Conservation (phyloP, 352 stramenopile genomes). For the Proteromonas lacertae region DNA sequence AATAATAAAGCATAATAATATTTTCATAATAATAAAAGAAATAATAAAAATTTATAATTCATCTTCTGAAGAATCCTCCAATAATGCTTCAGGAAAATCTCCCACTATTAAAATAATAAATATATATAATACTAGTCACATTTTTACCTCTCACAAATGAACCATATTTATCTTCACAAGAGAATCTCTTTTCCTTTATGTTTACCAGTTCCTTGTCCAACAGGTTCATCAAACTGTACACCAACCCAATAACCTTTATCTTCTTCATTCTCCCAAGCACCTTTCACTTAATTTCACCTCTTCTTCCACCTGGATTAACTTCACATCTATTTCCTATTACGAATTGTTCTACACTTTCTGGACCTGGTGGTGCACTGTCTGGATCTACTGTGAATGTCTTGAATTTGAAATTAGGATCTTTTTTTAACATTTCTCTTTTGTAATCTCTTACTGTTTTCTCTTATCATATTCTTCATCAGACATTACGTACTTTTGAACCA, state of each 20-base stretch:
- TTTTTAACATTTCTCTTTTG: constrained; percentile 62
- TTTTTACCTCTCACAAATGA: constrained; percentile 71
- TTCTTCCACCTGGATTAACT: constrained; percentile 60
- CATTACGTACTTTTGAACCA: constrained; percentile 92
- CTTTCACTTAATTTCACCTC: constrained; percentile 60
- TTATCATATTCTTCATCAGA: constrained; percentile 91
- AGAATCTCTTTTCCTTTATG: constrained; percentile 59
- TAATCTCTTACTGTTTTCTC: constrained; percentile 79
- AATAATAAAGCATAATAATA: no score
- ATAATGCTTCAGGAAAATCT: constrained; percentile 67
- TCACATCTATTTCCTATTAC: constrained; percentile 70
- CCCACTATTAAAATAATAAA: no score
- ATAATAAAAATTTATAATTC: no score
- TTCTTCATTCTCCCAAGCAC: constrained; percentile 45
- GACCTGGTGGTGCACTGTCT: constrained; percentile 10
- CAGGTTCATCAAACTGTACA: constrained; percentile 77
- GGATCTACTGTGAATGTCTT: constrained; percentile 15
- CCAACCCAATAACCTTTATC: constrained; percentile 42
- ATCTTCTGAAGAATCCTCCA: no score
- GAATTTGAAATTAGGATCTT: constrained; percentile 71
- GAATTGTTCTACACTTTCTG: constrained; percentile 27
- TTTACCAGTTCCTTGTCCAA: constrained; percentile 54
- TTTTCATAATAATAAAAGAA: no score
- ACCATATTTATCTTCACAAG: constrained; percentile 47
- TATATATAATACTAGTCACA: no score